Percentiles rank a stretch among this genome's conserved stretches.
phyloP scores from a whole-genome alignment of 2,329 filamentous ascomycete species.

The Tolypocladium pustulatum region DNA sequence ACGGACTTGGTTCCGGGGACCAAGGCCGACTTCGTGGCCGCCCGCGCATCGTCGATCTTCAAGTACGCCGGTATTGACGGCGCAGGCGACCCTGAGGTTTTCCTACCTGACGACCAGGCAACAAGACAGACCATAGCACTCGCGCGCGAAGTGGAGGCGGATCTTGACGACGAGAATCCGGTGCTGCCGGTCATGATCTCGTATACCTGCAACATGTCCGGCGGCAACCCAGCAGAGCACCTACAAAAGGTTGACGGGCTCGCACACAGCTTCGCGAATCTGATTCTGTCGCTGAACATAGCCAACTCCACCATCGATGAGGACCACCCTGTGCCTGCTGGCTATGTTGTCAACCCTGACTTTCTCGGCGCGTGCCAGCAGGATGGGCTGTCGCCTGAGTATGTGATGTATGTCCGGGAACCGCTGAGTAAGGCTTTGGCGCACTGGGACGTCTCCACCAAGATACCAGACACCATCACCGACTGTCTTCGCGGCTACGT shows the following conservation, averaged over 20 bases:
- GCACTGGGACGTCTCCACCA: background rate
- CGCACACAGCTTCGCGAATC: constrained; percentile 1
- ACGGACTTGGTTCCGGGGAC: background rate
- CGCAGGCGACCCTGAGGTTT: background rate
- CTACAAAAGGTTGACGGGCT: background rate
- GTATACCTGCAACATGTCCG: constrained; percentile 1
- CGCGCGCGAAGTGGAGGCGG: background rate
- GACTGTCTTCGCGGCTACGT: constrained; percentile 1
- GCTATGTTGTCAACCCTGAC: constrained; percentile 1
- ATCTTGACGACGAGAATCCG: background rate
- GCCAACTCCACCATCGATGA: background rate
- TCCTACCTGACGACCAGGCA: background rate
- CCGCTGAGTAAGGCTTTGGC: background rate
- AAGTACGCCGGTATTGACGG: background rate
- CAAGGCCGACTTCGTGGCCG: constrained; percentile 1
- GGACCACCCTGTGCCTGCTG: background rate
- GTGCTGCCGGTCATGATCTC: constrained; percentile 2
- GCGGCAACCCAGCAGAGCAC: background rate
- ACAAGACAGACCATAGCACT: background rate
- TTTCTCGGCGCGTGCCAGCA: constrained; percentile 1
- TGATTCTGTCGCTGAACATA: background rate
- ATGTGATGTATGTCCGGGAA: background rate
- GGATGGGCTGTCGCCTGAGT: background rate
- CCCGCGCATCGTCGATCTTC: constrained; percentile 1
- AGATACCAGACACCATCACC: background rate